These are phyloP conservation scores for Solanum ossicruentum DNA, from an alignment of 257 asterid genomes.

Conservation along the genomic window DNA sequence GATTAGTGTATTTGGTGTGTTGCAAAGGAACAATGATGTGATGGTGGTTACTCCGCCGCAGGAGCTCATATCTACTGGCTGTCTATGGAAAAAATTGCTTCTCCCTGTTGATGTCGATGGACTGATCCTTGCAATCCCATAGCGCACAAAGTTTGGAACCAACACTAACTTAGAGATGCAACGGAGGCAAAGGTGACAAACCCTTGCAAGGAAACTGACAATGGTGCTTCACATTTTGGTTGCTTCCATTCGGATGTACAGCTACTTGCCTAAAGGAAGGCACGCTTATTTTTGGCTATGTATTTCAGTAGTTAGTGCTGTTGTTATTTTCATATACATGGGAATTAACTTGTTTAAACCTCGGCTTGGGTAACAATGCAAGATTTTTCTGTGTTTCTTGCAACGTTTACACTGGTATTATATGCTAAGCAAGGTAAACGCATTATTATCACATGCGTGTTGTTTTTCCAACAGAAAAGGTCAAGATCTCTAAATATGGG, in stretches of 20 bases:
- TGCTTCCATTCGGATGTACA: not conserved
- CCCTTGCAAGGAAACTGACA: not conserved
- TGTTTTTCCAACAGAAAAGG: not conserved
- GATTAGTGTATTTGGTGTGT: conserved; percentile 19
- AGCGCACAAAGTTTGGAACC: not conserved
- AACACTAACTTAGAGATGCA: not conserved
- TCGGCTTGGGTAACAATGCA: not conserved
- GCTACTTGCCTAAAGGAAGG: not conserved
- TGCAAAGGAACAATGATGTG: conserved; percentile 2
- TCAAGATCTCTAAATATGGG: too few relatives aligned
- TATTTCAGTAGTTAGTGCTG: not conserved
- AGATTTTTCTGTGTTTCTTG: not conserved
- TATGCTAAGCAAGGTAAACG: not conserved
- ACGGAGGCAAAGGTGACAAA: not conserved
- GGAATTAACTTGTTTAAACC: not conserved
- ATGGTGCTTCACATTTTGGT: not conserved
- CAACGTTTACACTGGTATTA: not conserved
- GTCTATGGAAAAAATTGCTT: conserved; percentile 23
- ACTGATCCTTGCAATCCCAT: conserved; percentile 10
- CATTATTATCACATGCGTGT: too few relatives aligned
- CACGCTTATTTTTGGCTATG: not conserved
- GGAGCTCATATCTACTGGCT: conserved; percentile 24
- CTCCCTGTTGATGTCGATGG: conserved; percentile 33
- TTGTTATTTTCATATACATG: not conserved
- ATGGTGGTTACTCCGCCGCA: conserved; percentile 18